Base-by-base conservation (phyloP, 371 early-diverging fungal genomes). In the Blakeslea trispora region DNA sequence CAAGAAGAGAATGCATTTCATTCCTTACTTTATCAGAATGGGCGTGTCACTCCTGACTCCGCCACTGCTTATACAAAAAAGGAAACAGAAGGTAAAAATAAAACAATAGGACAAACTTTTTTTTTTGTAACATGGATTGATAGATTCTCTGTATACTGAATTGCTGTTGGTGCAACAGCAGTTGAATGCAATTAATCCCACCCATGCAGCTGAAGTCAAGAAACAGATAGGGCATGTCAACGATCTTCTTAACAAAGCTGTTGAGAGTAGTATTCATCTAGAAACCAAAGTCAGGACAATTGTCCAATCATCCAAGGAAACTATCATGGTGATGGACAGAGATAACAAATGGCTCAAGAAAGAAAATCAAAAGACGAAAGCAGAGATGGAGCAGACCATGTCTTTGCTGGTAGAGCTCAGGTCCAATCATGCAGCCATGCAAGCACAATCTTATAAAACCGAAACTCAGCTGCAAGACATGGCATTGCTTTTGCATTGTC, bases 301-400 rank as follows among this genome's bases (percentile, higher is more conserved):
- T 11, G 51, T 62, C 5, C 47, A 51, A 0, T 34, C 13, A 1
- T 63, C 63, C n/a, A 57, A 63, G 21, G 37, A 53, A 10, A 49
- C 40, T 15, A 49, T 63, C 5, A 31, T 43, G 17, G 15, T 46
- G 1, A 24, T 41, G 5, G n/a, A n/a, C 6, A 48, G 57, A n/a
- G 40, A 62, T 42, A 61, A 55, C 8, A 50, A 40, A 45, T 24
- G 18, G 19, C 40, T 59, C 11, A 41, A 46, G 19, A 18, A 24
- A 31, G 35, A 35, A 28, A 21, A 35, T 15, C 21, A 34, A 21
- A 35, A 14, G 13, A 28, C 24, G 17, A 43, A 23, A 24, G 11
- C 3, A 17, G 43, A 28, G 14, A 39, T 52, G 4, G 45, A 39
- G 19, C 45, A 23, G 1, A 18, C 45, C 14, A 31, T 19, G 37